phyloP scores from a whole-genome alignment of 2,329 filamentous ascomycete species.

The Cercospora canescens region DNA sequence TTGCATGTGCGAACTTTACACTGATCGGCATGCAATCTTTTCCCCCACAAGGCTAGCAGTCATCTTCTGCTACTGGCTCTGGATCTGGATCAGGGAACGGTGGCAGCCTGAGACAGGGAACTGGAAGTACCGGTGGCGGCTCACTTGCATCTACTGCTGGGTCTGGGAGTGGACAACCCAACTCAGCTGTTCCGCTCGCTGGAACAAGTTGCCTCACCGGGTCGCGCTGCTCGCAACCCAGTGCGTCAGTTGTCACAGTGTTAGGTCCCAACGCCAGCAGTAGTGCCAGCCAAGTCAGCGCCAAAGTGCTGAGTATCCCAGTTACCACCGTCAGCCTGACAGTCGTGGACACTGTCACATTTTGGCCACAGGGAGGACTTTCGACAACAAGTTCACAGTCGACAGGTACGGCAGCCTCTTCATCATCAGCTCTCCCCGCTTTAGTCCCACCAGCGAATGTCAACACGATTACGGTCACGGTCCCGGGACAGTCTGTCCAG shows the following conservation, averaged over 20 bases:
- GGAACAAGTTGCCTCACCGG: not conserved
- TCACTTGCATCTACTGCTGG: slow-evolving; percentile 1
- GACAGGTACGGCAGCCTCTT: slow-evolving; percentile 6
- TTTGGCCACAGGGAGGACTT: not conserved
- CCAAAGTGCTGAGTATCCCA: not conserved
- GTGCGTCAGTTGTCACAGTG: not conserved
- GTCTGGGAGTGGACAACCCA: not conserved
- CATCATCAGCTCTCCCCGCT: not conserved
- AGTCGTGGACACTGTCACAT: not conserved
- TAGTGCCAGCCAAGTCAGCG: not conserved
- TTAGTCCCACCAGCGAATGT: not conserved
- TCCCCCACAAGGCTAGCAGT: slow-evolving; percentile 15
- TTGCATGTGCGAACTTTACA: slow-evolving; percentile 59
- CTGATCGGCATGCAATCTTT: slow-evolving; percentile 21
- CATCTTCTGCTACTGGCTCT: slow-evolving; percentile 4
- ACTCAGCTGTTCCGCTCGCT: not conserved
- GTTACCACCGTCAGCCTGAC: not conserved
- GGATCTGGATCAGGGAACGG: slow-evolving; percentile 4
- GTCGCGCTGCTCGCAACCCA: not conserved
- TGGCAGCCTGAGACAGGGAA: not conserved
- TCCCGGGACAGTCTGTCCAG: slow-evolving; percentile 1
- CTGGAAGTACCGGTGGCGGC: not conserved
- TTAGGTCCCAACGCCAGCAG: not conserved
- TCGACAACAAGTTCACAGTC: slow-evolving; percentile 8
- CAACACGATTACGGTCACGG: slow-evolving; percentile 11